Percentiles rank a stretch among this genome's conserved stretches.
phyloP scores from a whole-genome alignment of 371 early-diverging fungal species.

The Zopfochytrium polystomum region DNA sequence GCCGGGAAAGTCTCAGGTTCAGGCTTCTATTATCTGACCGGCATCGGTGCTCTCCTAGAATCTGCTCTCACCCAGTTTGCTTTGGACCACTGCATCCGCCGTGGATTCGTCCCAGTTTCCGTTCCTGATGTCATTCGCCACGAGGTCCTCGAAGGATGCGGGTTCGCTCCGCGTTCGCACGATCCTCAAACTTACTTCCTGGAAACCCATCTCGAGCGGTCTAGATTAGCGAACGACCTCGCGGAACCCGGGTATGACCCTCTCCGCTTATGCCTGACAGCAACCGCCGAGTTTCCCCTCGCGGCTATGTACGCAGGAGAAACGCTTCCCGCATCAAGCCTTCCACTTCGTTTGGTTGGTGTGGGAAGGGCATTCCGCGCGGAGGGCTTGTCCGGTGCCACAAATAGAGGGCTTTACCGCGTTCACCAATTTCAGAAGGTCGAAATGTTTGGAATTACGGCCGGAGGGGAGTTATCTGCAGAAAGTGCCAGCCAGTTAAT shows the following conservation, averaged over 20 bases:
- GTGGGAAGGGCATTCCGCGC: constrained; percentile 84
- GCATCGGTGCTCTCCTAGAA: constrained; percentile 81
- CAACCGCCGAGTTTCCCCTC: constrained; percentile 90
- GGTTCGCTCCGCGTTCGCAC: constrained; percentile 73
- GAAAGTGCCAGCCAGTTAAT: constrained; percentile 56
- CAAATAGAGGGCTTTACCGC: constrained; percentile 84
- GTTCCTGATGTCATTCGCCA: constrained; percentile 84
- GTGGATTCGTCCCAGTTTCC: constrained; percentile 73
- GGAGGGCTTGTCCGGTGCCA: constrained; percentile 83
- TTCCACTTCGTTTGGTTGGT: constrained; percentile 74
- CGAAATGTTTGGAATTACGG: constrained; percentile 80
- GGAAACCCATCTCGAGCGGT: constrained; percentile 23
- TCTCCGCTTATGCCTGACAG: constrained; percentile 68
- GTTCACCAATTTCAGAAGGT: constrained; percentile 95
- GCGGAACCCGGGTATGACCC: constrained; percentile 24
- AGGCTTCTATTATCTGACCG: constrained; percentile 83
- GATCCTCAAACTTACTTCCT: constrained; percentile 84
- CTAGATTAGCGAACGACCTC: constrained; percentile 31
- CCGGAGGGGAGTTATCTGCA: constrained; percentile 57
- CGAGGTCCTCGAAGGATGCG: constrained; percentile 82
- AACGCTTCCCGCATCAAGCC: constrained; percentile 40
- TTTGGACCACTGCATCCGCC: constrained; percentile 65
- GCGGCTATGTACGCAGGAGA: constrained; percentile 77
- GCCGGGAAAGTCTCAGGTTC: constrained; percentile 82
- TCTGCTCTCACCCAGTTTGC: constrained; percentile 83